Percentiles rank a stretch among this genome's conserved stretches.
Evolutionary conservation across 257 asterid genomes (phyloP).

Genomic region (Nicotiana noctiflora): DNA sequence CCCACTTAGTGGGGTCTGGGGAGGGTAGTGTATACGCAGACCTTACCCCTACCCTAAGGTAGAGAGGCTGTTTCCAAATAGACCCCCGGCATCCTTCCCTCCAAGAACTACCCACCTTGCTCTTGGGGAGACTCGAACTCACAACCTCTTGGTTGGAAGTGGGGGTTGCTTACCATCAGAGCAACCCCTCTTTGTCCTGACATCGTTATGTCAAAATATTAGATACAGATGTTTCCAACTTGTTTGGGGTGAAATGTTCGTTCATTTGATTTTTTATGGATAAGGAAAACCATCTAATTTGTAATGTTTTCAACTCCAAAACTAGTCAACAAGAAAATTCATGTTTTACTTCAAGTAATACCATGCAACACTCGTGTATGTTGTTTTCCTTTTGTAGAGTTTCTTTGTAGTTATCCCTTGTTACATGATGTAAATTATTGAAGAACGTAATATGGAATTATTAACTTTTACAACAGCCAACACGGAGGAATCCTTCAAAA

Average conservation of each 20-base stretch:
- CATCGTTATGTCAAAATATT: neutral
- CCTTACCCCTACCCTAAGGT: no score
- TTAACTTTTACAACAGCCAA: slow-evolving; percentile 5
- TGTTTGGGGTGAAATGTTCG: neutral
- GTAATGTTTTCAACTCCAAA: neutral
- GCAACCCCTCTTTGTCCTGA: no score
- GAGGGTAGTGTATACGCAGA: no score
- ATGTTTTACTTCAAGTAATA: neutral
- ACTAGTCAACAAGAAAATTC: neutral
- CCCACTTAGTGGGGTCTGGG: no score
- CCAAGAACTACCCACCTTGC: no score
- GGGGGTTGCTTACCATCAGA: no score
- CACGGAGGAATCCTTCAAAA: slow-evolving; percentile 49
- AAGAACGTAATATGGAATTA: neutral
- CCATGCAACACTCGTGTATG: neutral
- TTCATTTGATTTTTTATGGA: neutral
- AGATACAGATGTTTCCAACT: neutral
- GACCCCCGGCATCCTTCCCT: no score
- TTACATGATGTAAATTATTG: neutral
- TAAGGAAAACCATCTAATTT: neutral
- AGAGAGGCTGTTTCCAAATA: no score
- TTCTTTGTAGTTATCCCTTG: neutral
- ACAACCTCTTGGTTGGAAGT: no score
- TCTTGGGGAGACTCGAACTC: no score
- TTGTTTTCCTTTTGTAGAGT: neutral